Evolutionary conservation across 2,329 filamentous ascomycete species (phyloP).

Genomic region (Paramyrothecium roridum): DNA sequence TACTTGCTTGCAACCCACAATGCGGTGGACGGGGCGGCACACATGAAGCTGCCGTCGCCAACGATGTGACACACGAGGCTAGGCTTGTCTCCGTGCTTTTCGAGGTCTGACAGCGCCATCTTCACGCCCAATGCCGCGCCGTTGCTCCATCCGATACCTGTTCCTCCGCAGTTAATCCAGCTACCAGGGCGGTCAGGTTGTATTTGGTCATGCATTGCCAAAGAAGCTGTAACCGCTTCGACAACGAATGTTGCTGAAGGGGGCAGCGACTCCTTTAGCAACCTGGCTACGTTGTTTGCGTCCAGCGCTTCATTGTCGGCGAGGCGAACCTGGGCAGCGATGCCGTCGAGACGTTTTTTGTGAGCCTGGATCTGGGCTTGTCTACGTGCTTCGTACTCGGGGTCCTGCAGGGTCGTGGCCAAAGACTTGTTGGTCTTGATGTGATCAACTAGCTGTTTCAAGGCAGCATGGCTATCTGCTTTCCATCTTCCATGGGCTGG

Average conservation of each 20-base stretch:
- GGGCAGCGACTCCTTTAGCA: conserved; percentile 13
- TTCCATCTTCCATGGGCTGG: conserved; percentile 58
- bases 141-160: conserved; percentile 73
- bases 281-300: conserved; percentile 9
- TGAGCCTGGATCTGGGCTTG: neutral
- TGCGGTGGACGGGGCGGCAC: conserved; percentile 42
- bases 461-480: conserved; percentile 56
- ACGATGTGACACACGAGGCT: conserved; percentile 45
- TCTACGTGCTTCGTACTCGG: neutral
- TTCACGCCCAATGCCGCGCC: conserved; percentile 71
- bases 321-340: neutral
- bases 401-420: conserved; percentile 25
- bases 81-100: conserved; percentile 17
- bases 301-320: neutral
- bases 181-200: conserved; percentile 61
- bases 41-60: conserved; percentile 47
- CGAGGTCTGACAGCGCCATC: conserved; percentile 48
- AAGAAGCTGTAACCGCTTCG: conserved; percentile 69
- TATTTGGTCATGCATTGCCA: conserved; percentile 64
- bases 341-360: neutral
- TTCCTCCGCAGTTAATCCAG: conserved; percentile 75
- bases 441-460: conserved; percentile 64
- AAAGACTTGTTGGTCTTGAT: conserved; percentile 41
- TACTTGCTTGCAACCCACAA: conserved; percentile 47
- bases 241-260: conserved; percentile 63